These are phyloP conservation scores for Jatropha curcas DNA, from an alignment of 345 rosid genomes.

Conservation along the genomic window DNA sequence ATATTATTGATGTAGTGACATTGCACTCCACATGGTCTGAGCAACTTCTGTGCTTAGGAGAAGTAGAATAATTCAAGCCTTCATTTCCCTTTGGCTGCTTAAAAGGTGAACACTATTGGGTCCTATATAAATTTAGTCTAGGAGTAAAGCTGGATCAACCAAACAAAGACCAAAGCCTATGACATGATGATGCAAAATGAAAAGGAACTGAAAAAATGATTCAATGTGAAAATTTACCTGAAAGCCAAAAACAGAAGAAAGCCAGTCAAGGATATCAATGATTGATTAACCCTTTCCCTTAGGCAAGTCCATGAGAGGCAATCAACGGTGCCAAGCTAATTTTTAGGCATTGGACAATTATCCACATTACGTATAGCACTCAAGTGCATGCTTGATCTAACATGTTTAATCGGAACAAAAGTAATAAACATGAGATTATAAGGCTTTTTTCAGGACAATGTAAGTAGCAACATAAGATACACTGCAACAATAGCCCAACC, in stretches of 20 bases:
- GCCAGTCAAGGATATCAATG: constrained; percentile 88
- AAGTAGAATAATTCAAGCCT: background rate
- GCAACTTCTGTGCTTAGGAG: too few species aligned
- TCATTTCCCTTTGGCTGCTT: constrained; percentile 1
- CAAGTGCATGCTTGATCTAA: constrained; percentile 87
- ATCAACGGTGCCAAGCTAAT: constrained; percentile 19
- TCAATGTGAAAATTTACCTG: constrained; percentile 60
- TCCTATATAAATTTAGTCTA: background rate
- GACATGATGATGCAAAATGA: constrained; percentile 10
- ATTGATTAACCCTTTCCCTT: constrained; percentile 45
- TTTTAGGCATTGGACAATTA: constrained; percentile 60
- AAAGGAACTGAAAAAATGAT: constrained; percentile 13
- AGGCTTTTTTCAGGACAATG: constrained; percentile 7
- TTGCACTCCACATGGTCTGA: background rate
- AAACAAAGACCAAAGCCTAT: background rate
- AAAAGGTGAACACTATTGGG: background rate
- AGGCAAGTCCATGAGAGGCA: constrained; percentile 29
- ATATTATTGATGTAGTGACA: too few species aligned
- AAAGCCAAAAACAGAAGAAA: constrained; percentile 87
- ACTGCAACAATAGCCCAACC: constrained; percentile 48
- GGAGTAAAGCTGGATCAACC: background rate
- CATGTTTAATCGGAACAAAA: constrained; percentile 14
- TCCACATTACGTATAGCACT: constrained; percentile 54
- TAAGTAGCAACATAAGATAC: constrained; percentile 14
- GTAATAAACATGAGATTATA: constrained; percentile 8